Evolutionary conservation across 768 basidiomycete genomes (phyloP), one percentile per base, ranked within the genome.

Genomic region (Xanthoconium stramineum): DNA sequence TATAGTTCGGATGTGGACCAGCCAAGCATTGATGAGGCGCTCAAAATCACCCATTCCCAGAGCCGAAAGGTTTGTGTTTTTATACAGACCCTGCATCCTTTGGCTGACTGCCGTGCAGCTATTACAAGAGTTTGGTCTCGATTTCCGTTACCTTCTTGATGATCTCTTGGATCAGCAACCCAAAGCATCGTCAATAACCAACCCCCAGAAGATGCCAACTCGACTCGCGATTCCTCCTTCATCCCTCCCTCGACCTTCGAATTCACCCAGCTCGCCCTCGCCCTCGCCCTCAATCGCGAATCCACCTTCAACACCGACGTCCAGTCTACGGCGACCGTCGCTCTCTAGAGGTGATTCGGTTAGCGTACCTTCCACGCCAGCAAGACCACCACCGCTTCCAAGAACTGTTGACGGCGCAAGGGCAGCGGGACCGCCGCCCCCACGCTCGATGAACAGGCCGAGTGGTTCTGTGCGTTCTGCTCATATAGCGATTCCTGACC

Each of bases 61-160:
- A 92, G 91, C 66, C 84, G 82, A 64, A 94, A 91, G 82, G 94
- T 93, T 42, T 38, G 77, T 49, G 15, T 45, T 32, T 37, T 44
- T 12, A 15, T 10, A 3, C 32, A 5, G n/a, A 3, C 17, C 8
- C 19, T 5, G 5, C 51, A 9, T 36, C 12, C 11, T 45, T 24
- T 33, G 11, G n/a, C 50, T 57, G 43, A 61, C 39, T 20, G 3
- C 9, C 55, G 0, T 47, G 15, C 60, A 93, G 89, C 82, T 96
- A 15, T 78, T 98, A 7, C 87, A 93, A 75, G 95, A 98, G 64
- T 93, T 87, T 65, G 95, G 95, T 3, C 83, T 98, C 36, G 95
- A 97, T 74, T 97, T 98, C 69, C 88, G 89, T 24, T 94, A 88
- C 75, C 77, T 96, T n/a, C 77, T 98, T n/a, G 85, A 91, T 35